These are phyloP conservation scores for Wolfiporia cocos DNA, from an alignment of 1,284 basidiomycete genomes.

Conservation along the genomic window DNA sequence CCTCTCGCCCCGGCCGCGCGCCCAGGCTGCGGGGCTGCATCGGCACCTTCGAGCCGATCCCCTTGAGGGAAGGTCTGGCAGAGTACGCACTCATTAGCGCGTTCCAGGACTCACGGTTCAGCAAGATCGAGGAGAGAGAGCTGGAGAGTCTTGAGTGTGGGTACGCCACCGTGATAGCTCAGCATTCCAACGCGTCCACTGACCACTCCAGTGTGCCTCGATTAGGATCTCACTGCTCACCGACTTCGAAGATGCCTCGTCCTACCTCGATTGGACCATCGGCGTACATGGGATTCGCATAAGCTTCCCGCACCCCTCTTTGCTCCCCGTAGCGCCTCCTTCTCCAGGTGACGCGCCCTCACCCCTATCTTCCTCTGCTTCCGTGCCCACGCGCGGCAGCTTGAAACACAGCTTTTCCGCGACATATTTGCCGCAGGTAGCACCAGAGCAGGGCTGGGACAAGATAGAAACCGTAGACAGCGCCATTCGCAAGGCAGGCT, in stretches of 20 bases:
- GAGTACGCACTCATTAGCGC: conserved; percentile 91
- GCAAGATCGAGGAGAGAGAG: conserved; percentile 71
- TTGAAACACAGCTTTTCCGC: conserved; percentile 69
- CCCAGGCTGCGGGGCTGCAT: conserved; percentile 88
- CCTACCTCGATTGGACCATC: conserved; percentile 90
- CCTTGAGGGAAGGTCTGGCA: conserved; percentile 71
- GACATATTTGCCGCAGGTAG: conserved; percentile 94
- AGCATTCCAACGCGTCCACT: conserved; percentile 3
- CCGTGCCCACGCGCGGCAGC: conserved; percentile 43
- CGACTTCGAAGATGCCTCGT: conserved; percentile 80
- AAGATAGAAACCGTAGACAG: conserved; percentile 86
- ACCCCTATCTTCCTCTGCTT: conserved; percentile 59
- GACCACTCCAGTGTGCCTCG: not conserved
- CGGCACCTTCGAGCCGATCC: conserved; percentile 83
- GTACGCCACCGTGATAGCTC: too few species aligned
- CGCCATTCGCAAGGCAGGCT: conserved; percentile 91
- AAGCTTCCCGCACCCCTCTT: conserved; percentile 74
- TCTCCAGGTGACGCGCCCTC: conserved; percentile 59
- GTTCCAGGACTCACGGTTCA: conserved; percentile 67
- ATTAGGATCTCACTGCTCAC: conserved; percentile 86
- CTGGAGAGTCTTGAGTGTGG: conserved; percentile 79
- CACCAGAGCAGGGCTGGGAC: conserved; percentile 90
- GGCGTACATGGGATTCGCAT: conserved; percentile 93
- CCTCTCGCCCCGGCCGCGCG: conserved; percentile 49
- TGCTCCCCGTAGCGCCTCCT: conserved; percentile 38